Evolutionary conservation across 2,329 filamentous ascomycete genomes (phyloP).

Genomic region (Acephala macrosclerotiorum): DNA sequence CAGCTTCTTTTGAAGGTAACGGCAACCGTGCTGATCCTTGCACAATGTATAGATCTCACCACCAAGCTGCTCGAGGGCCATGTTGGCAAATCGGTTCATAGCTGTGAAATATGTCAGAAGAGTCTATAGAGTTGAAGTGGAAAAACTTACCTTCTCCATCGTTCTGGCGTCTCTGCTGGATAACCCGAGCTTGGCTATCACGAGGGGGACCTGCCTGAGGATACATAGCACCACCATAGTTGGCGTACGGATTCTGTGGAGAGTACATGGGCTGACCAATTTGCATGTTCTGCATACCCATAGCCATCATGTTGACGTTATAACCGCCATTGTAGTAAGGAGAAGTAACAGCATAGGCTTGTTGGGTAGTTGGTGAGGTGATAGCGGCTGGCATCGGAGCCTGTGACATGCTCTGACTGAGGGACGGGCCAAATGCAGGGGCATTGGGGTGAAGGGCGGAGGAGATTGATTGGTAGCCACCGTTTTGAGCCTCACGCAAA

Average conservation of each 20-base stretch:
- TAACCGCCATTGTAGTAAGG: constrained; percentile 46
- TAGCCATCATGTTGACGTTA: constrained; percentile 66
- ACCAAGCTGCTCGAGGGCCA: constrained; percentile 79
- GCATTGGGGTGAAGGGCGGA: constrained; percentile 83
- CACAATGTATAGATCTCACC: constrained; percentile 90
- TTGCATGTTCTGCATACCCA: constrained; percentile 73
- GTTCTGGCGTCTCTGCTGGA: constrained; percentile 76
- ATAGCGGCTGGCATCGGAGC: constrained; percentile 37
- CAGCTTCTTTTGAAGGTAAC: constrained; percentile 95
- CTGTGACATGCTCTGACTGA: constrained; percentile 48
- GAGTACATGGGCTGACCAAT: constrained; percentile 61
- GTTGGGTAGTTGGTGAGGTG: constrained; percentile 39
- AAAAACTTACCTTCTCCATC: constrained; percentile 70
- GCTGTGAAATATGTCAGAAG: constrained; percentile 48
- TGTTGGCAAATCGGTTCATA: constrained; percentile 84
- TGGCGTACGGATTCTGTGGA: constrained; percentile 60
- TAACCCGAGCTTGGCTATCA: constrained; percentile 79
- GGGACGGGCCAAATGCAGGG: constrained; percentile 76
- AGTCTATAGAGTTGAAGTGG: neutral
- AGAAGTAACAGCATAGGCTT: constrained; percentile 39
- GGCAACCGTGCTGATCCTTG: constrained; percentile 98
- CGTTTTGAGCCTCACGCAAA: constrained; percentile 51
- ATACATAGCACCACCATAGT: constrained; percentile 35
- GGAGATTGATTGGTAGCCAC: constrained; percentile 66
- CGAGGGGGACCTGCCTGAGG: constrained; percentile 61